Evolutionary conservation across 2,329 filamentous ascomycete genomes (phyloP).

Genomic region (Incumbomyces lentus): DNA sequence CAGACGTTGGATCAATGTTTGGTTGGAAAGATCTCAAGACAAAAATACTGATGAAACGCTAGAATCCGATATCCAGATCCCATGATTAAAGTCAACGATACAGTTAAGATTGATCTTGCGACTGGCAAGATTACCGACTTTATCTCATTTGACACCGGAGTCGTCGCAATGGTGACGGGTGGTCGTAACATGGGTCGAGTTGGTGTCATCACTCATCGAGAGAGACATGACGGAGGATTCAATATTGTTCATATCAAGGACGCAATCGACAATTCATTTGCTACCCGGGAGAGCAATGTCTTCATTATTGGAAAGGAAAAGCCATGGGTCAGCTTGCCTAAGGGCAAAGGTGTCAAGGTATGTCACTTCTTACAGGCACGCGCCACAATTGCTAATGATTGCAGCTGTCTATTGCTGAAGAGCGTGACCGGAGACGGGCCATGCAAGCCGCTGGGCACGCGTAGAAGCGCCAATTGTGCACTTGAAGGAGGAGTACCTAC

Average conservation of each 20-base stretch:
- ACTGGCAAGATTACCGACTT: slow-evolving; percentile 98
- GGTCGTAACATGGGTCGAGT: slow-evolving; percentile 99
- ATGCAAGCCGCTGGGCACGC: slow-evolving; percentile 22
- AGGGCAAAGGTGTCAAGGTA: slow-evolving; percentile 98
- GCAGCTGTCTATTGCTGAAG: slow-evolving; percentile 89
- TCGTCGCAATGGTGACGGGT: slow-evolving; percentile 96
- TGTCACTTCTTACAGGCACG: slow-evolving; percentile 15
- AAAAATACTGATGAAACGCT: slow-evolving; percentile 35
- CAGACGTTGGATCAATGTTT: slow-evolving; percentile 99
- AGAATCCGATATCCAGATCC: slow-evolving; percentile 99
- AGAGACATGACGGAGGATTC: slow-evolving; percentile 99
- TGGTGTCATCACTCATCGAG: slow-evolving; percentile 99
- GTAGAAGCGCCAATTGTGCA: background rate
- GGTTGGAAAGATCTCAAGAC: slow-evolving; percentile 42
- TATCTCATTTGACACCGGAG: slow-evolving; percentile 97
- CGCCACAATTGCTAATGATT: slow-evolving; percentile 10
- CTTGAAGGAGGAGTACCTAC: too few relatives aligned
- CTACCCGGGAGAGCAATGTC: slow-evolving; percentile 98
- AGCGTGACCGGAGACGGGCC: slow-evolving; percentile 94
- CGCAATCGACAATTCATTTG: slow-evolving; percentile 99
- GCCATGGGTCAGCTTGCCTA: slow-evolving; percentile 98
- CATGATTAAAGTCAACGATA: slow-evolving; percentile 98
- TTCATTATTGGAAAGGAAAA: slow-evolving; percentile 98
- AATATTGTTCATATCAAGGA: slow-evolving; percentile 99
- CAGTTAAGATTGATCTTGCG: slow-evolving; percentile 94